Base-by-base conservation (phyloP, 2,329 filamentous ascomycete species). In the Colletotrichum spaethianum region DNA sequence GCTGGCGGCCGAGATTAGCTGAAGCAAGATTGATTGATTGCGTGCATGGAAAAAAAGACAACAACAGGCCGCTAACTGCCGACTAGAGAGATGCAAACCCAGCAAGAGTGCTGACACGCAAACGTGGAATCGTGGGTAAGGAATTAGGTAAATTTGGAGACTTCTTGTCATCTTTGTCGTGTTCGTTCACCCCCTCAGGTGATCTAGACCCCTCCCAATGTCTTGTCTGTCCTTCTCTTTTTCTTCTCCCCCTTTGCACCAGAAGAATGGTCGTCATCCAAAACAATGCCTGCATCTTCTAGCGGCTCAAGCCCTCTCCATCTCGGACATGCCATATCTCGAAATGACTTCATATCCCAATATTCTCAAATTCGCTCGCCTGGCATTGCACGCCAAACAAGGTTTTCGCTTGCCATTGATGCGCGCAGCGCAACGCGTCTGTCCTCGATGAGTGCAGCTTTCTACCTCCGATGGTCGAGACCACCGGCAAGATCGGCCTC, bases 401-500 rank as follows among this genome's bases (percentile, higher is more conserved):
- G 23, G 50, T 38, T 56, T 72, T 72, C 44, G 53, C 70, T 46
- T 12, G 44, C 55, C 44, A 9, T 55, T 26, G 33, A 8, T 44
- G 60, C 60, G 55, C 18, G 11, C 38, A 7, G 42, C 46, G 50
- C 46, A 7, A 26, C 65, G 26, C 53, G 46, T 12, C 44, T 26
- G 38, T 33, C 14, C 23, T 14, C n/a, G 14, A 42, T 4, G 28
- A 53, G 2, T 14, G 12, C 38, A 36, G 26, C 36, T 52, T 70
- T 70, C 5, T 73, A 77, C 72, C 76, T 75, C 63, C 79, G 75
- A 71, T 77, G 86, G 78, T 92, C 90, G 77, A 91, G 86, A 26
- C 90, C 88, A 36, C 86, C 87, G 38, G 88, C 88, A 50, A 92
- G 83, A 72, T 91, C 90, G 36, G 87, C 88, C 81, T 92, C 90